phyloP scores from a whole-genome alignment of 768 basidiomycete genomes.

The Sporobolomyces roseus region DNA sequence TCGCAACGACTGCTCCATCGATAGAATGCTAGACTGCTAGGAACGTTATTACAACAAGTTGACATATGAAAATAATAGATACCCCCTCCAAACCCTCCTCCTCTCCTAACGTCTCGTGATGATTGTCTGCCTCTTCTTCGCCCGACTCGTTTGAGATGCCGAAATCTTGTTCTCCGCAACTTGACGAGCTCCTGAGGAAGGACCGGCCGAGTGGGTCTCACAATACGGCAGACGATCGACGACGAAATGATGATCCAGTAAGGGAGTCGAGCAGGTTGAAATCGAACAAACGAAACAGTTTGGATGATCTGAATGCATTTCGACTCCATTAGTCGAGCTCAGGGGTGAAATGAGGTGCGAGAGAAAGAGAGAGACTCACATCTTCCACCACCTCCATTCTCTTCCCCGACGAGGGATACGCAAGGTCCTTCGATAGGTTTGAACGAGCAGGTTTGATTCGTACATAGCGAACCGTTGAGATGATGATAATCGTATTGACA shows the following conservation, averaged over 20 bases:
- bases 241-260: constrained; percentile 44
- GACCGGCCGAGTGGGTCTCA: constrained; percentile 42
- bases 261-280: constrained; percentile 22
- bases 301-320: constrained; percentile 39
- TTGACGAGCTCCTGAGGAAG: no score
- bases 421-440: constrained; percentile 45
- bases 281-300: constrained; percentile 43
- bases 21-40: no score
- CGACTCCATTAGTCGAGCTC: background rate
- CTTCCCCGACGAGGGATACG: constrained; percentile 43
- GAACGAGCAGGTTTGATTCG: constrained; percentile 23
- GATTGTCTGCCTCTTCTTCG: constrained; percentile 35
- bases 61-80: background rate
- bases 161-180: no score
- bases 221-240: constrained; percentile 43
- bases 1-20: no score
- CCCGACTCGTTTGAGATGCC: background rate
- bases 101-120: constrained; percentile 9
- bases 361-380: constrained; percentile 32
- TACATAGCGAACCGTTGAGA: constrained; percentile 44
- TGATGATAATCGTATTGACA: constrained; percentile 44
- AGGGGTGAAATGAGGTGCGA: background rate
- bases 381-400: constrained; percentile 40
- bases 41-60: no score
- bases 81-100: background rate